phyloP scores from a whole-genome alignment of 768 basidiomycete species.

The Cystofilobasidium ferigula region DNA sequence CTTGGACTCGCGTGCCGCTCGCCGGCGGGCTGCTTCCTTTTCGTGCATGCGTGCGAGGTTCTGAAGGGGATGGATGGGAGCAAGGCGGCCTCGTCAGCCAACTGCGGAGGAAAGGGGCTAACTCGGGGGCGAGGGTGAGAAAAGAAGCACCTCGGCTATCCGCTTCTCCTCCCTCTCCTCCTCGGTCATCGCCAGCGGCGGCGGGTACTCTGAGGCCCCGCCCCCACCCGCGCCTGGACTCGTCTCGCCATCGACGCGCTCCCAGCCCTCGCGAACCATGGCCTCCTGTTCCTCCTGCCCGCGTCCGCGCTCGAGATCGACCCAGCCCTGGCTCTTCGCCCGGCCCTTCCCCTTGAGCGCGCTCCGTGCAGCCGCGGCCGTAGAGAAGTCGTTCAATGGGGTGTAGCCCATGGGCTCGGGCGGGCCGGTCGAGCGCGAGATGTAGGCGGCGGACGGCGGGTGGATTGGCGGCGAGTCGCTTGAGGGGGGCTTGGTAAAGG shows the following conservation, averaged over 20 bases:
- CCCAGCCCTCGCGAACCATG: slow-evolving; percentile 1
- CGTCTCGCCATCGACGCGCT: background rate
- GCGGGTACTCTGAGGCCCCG: background rate
- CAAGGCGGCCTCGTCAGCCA: background rate
- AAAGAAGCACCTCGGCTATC: background rate
- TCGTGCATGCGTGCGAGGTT: background rate
- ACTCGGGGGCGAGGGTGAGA: too few species aligned
- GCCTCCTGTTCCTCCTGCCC: background rate
- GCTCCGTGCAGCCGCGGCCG: background rate
- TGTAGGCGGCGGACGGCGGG: background rate
- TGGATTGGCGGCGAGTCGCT: background rate
- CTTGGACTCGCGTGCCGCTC: background rate
- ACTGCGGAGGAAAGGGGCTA: too few species aligned
- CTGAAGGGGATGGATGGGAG: background rate
- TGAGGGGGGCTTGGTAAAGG: background rate
- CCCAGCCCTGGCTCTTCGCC: background rate
- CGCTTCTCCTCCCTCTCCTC: slow-evolving; percentile 5
- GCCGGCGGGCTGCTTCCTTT: background rate
- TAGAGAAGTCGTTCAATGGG: background rate
- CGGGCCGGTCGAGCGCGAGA: background rate
- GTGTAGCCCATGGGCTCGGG: slow-evolving; percentile 1
- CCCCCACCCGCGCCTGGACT: background rate
- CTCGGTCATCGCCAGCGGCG: background rate
- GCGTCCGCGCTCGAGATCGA: slow-evolving; percentile 1
- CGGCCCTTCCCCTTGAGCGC: background rate